A percentile compares a stretch with the other conserved stretches of the same genome.
Evolutionary conservation across 2,329 filamentous ascomycete species (phyloP).

Genomic region (Fusarium sp.): DNA sequence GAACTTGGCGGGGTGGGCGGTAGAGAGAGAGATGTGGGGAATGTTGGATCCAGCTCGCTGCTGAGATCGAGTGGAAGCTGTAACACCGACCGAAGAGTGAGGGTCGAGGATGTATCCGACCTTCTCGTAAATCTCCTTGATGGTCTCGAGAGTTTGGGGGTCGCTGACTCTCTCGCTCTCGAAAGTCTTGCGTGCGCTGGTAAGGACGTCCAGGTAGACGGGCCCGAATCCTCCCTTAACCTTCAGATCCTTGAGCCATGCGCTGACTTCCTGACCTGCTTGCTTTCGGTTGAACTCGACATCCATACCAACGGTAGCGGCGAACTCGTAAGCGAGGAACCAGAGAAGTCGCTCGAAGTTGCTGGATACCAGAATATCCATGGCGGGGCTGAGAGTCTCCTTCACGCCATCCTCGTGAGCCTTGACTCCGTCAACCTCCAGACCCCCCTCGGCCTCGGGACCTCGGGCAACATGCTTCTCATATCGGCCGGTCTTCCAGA

Average conservation of each 20-base stretch:
- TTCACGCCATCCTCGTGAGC: conserved; percentile 82
- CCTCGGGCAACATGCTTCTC: conserved; percentile 81
- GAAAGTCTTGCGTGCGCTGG: conserved; percentile 79
- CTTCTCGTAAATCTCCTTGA: conserved; percentile 67
- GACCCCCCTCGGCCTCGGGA: conserved; percentile 70
- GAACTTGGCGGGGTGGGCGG: conserved; percentile 97
- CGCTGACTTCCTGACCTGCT: conserved; percentile 79
- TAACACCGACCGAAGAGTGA: conserved; percentile 89
- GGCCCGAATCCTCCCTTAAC: conserved; percentile 81
- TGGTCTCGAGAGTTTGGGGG: conserved; percentile 74
- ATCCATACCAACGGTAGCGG: conserved; percentile 69
- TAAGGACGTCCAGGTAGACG: conserved; percentile 80
- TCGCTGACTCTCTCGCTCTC: conserved; percentile 81
- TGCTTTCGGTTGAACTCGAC: conserved; percentile 75
- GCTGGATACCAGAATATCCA: conserved; percentile 96
- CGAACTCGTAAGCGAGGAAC: conserved; percentile 86
- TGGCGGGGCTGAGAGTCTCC: conserved; percentile 92
- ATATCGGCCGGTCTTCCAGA: conserved; percentile 91
- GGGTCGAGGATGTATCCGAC: conserved; percentile 89
- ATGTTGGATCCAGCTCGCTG: conserved; percentile 62
- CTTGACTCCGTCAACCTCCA: conserved; percentile 70
- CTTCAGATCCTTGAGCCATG: conserved; percentile 87
- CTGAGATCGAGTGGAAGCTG: conserved; percentile 79
- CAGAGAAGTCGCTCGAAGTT: conserved; percentile 97
- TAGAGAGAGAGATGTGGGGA: conserved; percentile 87